These are phyloP conservation scores for Curvularia sp. DNA, from an alignment of 2,329 filamentous ascomycete species.

Conservation along the genomic window DNA sequence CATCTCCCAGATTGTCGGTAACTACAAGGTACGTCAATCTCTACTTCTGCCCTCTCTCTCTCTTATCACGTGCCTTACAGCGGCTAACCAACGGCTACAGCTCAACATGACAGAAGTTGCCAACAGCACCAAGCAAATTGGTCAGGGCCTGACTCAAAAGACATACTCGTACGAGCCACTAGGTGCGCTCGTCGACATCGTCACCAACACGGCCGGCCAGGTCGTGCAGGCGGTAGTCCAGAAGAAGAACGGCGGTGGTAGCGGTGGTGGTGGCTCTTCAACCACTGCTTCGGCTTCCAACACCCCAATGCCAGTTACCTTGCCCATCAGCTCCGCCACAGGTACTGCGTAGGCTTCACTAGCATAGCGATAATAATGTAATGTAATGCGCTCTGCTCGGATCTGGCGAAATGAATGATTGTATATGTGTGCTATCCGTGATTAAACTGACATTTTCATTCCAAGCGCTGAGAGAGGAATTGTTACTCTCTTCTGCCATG, in stretches of 20 bases:
- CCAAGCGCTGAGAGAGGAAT: not conserved
- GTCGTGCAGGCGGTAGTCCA: conserved; percentile 60
- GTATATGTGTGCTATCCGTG: not conserved
- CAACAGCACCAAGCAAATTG: conserved; percentile 44
- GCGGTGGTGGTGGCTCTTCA: conserved; percentile 20
- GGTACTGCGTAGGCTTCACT: conserved; percentile 18
- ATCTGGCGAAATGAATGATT: not conserved
- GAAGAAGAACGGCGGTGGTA: conserved; percentile 38
- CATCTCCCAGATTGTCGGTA: conserved; percentile 63
- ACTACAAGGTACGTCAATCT: conserved; percentile 52
- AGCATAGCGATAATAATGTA: conserved; percentile 10
- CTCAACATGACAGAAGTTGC: conserved; percentile 64
- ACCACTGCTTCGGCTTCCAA: conserved; percentile 28
- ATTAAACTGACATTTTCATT: not conserved
- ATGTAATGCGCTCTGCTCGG: conserved; percentile 15
- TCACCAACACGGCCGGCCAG: conserved; percentile 63
- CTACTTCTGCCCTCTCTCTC: not conserved
- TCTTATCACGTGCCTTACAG: not conserved
- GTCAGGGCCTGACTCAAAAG: conserved; percentile 56
- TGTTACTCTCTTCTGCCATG: not conserved
- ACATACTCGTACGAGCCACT: conserved; percentile 61
- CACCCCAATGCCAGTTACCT: conserved; percentile 41
- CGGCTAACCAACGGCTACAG: conserved; percentile 13
- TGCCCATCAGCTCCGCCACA: conserved; percentile 39
- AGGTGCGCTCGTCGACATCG: conserved; percentile 61